Conservation (phyloP, 2,329 filamentous ascomycete species). For the Colletotrichum endophyticum region DNA sequence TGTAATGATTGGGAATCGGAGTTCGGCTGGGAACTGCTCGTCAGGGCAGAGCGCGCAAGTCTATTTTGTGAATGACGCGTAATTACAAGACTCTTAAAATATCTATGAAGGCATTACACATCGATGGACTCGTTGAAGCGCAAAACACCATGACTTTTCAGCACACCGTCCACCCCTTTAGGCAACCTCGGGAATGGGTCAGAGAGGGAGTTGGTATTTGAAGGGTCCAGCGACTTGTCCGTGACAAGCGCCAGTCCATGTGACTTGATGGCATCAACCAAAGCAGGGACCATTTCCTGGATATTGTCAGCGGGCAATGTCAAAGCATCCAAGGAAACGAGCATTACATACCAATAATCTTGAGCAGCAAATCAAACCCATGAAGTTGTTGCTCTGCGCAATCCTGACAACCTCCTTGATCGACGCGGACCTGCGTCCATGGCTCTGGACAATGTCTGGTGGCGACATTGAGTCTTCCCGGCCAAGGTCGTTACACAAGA, state of each 20-base stretch:
- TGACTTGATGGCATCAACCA: conserved; percentile 93
- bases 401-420: conserved; percentile 95
- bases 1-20: background rate
- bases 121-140: conserved; percentile 94
- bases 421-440: conserved; percentile 77
- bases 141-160: conserved; percentile 86
- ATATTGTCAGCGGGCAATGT: conserved; percentile 18
- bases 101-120: conserved; percentile 40
- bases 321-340: background rate
- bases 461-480: conserved; percentile 53
- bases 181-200: conserved; percentile 68
- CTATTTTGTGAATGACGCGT: background rate
- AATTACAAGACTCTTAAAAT: conserved; percentile 25
- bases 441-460: conserved; percentile 49
- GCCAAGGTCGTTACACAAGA: conserved; percentile 92
- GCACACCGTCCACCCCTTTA: conserved; percentile 84
- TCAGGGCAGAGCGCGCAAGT: background rate
- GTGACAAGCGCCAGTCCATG: conserved; percentile 91
- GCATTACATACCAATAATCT: conserved; percentile 74
- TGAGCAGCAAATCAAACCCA: conserved; percentile 93
- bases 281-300: conserved; percentile 89
- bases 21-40: background rate
- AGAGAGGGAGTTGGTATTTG: conserved; percentile 40
- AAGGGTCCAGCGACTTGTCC: conserved; percentile 74
- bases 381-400: conserved; percentile 95